phyloP scores from a whole-genome alignment of 768 basidiomycete species.

The Suillus decipiens region DNA sequence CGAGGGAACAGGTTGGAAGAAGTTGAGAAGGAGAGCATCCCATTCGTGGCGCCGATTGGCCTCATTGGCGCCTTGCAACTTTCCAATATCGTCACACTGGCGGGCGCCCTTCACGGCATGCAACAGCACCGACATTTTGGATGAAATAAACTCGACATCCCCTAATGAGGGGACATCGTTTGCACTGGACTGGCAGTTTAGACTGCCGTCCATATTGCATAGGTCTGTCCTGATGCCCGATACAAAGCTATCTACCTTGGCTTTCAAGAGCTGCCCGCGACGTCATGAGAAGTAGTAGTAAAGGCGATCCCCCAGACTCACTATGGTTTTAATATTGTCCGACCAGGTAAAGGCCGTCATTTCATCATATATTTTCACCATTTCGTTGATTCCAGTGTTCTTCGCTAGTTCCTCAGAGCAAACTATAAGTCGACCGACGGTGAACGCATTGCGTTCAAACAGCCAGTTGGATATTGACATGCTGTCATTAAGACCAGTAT shows the following conservation, averaged over 20 bases:
- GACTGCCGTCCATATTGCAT: background rate
- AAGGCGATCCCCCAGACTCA: background rate
- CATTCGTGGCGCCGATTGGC: background rate
- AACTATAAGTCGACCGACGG: background rate
- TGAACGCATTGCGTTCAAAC: conserved; percentile 3
- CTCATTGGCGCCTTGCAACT: background rate
- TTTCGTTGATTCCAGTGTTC: background rate
- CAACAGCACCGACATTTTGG: background rate
- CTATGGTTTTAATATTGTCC: background rate
- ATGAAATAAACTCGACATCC: background rate
- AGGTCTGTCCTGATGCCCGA: background rate
- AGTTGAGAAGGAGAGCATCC: background rate
- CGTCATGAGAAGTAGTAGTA: background rate
- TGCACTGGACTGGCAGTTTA: too few relatives aligned
- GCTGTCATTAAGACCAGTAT: background rate
- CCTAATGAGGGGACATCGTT: background rate
- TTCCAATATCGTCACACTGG: background rate
- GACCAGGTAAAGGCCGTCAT: conserved; percentile 9
- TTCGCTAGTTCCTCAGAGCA: too few relatives aligned
- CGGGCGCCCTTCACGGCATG: background rate
- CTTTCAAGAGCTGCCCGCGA: background rate
- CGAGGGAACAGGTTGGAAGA: background rate
- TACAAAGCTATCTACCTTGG: background rate
- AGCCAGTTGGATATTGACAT: conserved; percentile 3
- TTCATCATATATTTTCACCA: background rate